Base-by-base conservation (phyloP, 1,139 yeast genomes). In the Lodderomyces parapsilosis region DNA sequence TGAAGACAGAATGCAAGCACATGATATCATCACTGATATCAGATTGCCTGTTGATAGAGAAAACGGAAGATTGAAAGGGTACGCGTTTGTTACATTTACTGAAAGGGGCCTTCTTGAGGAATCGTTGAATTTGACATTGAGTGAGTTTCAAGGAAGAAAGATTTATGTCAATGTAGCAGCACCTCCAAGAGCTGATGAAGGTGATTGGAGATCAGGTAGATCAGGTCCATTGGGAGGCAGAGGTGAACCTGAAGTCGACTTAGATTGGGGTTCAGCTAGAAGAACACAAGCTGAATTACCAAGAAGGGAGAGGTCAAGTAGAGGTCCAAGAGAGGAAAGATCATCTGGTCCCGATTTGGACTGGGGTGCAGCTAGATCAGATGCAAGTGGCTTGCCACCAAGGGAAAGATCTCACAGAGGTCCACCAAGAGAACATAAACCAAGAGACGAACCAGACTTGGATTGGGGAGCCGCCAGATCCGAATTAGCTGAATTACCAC, bases 81-180 rank as follows among this genome's bases (percentile, higher is more conserved):
- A 81, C 63, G 99, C 96, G 3, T 91, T 90, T 59, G 81, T 93
- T 50, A 89, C 95, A 43, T 86, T 90, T 58, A 66, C 66, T 36
- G 80, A 81, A 51, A 79, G 85, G 60, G 82, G 75, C 25, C 72
- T 78, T 33, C 78, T 90, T 56, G 91, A 82, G 58, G 80, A 80
- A 55, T 85, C 94, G 4, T 73, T 91, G 56, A 71, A 73, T 42
- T 76, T 86, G 57, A 77, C 83, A 49, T 81, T 80, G 55, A 64
- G 81, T 44, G 83, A 78, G 49, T 73, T 88, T 57, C 77, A 78
- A 47, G 94, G 90, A 44, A 83, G 96, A 69, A 81, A 81, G 56
- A 79, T 89, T 50, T 87, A 81, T 53, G 88, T 94, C 44, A 80
- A 83, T 53, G 98, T 93, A 46, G 97, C 98, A 41, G 96, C 95